A percentile compares a stretch with the other conserved stretches of the same genome.
These are phyloP conservation scores for Psilocybe tampanensis DNA, from an alignment of 768 basidiomycete genomes.

Conservation along the genomic window DNA sequence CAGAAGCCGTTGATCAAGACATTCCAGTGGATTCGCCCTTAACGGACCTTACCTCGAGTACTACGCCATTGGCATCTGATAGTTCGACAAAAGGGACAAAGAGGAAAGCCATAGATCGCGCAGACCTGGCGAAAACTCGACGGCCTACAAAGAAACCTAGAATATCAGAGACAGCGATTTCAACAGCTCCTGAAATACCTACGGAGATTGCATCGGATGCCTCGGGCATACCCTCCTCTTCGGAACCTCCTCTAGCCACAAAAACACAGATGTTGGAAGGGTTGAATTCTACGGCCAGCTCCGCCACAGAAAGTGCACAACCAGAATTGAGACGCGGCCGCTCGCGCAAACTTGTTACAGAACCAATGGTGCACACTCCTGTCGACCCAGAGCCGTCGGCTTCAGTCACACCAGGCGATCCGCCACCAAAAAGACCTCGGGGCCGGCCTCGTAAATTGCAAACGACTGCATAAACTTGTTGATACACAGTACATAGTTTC, in stretches of 20 bases:
- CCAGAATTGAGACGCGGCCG: slow-evolving; percentile 3
- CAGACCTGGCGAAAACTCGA: not conserved
- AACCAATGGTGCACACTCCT: not conserved
- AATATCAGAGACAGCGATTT: not conserved
- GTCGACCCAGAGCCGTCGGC: not conserved
- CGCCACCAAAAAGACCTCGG: not conserved
- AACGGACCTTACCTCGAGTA: not conserved
- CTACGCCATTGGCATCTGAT: not conserved
- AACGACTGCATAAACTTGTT: not conserved
- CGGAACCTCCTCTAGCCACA: not conserved
- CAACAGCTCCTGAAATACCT: not conserved
- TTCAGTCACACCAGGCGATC: not conserved
- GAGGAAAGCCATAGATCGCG: slow-evolving; percentile 6
- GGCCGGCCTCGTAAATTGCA: not conserved
- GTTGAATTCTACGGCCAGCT: not conserved
- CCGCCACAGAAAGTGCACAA: not conserved
- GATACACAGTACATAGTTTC: too few species aligned
- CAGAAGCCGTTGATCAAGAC: not conserved
- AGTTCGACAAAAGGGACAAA: slow-evolving; percentile 9
- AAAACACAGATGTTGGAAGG: not conserved
- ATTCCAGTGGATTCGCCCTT: not conserved
- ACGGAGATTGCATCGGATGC: slow-evolving; percentile 1
- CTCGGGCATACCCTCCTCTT: not conserved
- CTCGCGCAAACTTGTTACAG: not conserved
- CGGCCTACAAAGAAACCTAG: not conserved